A percentile compares a stretch with the other conserved stretches of the same genome.
Conservation (phyloP, 202 grass and related monocot species). For the Schoenoplectus triqueter region DNA sequence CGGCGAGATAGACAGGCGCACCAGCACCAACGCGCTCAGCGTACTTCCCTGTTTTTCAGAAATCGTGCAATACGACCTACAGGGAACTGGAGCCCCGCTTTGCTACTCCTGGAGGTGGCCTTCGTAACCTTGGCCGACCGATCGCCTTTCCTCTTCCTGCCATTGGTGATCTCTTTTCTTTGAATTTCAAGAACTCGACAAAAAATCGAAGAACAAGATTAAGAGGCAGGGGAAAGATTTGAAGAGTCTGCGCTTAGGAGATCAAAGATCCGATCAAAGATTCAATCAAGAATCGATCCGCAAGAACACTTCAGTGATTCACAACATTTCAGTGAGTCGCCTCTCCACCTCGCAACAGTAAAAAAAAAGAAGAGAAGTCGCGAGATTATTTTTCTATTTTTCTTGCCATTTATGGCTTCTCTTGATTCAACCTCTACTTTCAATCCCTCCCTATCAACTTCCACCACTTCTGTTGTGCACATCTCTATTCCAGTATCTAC, state of each 20-base stretch:
- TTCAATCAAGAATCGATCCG: too few relatives aligned
- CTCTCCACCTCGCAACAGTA: too few relatives aligned
- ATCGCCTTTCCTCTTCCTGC: constrained; percentile 77
- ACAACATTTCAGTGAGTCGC: too few relatives aligned
- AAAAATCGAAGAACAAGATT: not conserved
- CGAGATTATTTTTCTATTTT: too few relatives aligned
- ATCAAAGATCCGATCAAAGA: too few relatives aligned
- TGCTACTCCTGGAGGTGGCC: constrained; percentile 73
- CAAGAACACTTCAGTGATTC: too few relatives aligned
- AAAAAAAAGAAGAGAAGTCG: too few relatives aligned
- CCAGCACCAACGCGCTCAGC: constrained; percentile 75
- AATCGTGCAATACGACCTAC: constrained; percentile 77
- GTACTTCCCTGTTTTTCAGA: constrained; percentile 88
- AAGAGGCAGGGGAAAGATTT: not conserved
- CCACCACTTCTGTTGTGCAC: too few relatives aligned
- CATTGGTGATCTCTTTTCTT: constrained; percentile 37
- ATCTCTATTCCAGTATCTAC: too few relatives aligned
- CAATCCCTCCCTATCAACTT: too few relatives aligned
- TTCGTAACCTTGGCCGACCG: constrained; percentile 61
- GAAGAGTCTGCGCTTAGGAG: not conserved
- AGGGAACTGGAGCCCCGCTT: constrained; percentile 95
- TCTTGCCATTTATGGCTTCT: too few relatives aligned
- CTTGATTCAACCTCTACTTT: too few relatives aligned
- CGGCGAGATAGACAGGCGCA: constrained; percentile 88
- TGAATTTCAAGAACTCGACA: not conserved